Conservation (phyloP, 768 basidiomycete genomes). For the Russula sp. region DNA sequence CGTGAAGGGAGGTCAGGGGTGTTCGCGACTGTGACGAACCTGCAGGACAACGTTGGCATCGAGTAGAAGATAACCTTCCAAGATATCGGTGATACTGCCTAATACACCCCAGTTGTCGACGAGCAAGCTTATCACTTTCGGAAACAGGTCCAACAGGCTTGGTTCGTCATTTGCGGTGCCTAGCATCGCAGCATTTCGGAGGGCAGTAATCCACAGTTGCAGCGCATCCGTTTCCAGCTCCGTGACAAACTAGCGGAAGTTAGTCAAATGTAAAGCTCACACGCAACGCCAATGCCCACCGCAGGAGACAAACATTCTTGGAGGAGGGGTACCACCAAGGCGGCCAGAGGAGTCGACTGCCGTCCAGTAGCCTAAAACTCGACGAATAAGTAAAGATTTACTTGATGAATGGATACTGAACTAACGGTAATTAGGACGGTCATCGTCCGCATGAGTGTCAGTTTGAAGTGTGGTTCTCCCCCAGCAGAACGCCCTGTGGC, state of each 20-base stretch:
- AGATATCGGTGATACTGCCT: constrained; percentile 56
- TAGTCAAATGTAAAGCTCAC: not conserved
- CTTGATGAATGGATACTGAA: not conserved
- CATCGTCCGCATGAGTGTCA: constrained; percentile 60
- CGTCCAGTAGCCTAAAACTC: constrained; percentile 55
- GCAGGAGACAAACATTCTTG: constrained; percentile 55
- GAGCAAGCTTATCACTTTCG: constrained; percentile 53
- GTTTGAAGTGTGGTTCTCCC: constrained; percentile 67
- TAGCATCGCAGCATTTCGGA: constrained; percentile 58
- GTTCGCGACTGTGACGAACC: constrained; percentile 37
- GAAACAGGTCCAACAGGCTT: constrained; percentile 59
- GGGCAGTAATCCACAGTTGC: constrained; percentile 63
- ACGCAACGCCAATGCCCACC: constrained; percentile 30
- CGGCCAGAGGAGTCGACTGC: constrained; percentile 48
- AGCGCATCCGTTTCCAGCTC: constrained; percentile 77
- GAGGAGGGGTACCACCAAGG: constrained; percentile 58
- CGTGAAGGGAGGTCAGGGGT: not conserved
- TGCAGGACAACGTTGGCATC: constrained; percentile 57
- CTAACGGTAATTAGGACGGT: constrained; percentile 63
- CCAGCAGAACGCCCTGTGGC: constrained; percentile 60
- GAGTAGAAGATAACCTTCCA: constrained; percentile 77
- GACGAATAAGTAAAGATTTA: constrained; percentile 2
- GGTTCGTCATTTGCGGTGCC: constrained; percentile 42
- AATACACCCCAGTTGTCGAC: constrained; percentile 67
- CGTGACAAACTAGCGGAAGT: constrained; percentile 43